phyloP scores from a whole-genome alignment of 2,329 filamentous ascomycete genomes.

The Fonsecaea nubica region DNA sequence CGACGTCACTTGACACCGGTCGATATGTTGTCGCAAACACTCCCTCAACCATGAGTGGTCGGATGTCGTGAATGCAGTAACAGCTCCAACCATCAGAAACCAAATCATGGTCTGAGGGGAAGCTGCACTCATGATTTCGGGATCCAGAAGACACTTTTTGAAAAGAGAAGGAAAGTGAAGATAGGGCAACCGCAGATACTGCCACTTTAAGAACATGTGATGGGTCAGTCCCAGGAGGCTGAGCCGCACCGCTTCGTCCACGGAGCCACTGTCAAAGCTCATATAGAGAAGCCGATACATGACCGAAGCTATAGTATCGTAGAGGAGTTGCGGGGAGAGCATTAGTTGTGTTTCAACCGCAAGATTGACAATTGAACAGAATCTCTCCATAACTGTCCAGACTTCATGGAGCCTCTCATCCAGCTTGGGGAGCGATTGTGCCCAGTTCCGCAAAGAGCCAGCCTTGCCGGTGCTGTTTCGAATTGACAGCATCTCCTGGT shows the following conservation, averaged over 20 bases:
- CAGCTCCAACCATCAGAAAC: slow-evolving; percentile 39
- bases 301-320: slow-evolving; percentile 48
- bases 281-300: slow-evolving; percentile 52
- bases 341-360: slow-evolving; percentile 35
- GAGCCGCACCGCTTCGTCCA: slow-evolving; percentile 49
- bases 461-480: neutral
- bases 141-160: slow-evolving; percentile 28
- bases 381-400: slow-evolving; percentile 42
- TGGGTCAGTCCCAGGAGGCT: slow-evolving; percentile 50
- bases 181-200: slow-evolving; percentile 39
- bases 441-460: slow-evolving; percentile 8
- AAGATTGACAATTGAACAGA: slow-evolving; percentile 43
- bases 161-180: slow-evolving; percentile 32
- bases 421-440: slow-evolving; percentile 32
- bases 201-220: slow-evolving; percentile 52
- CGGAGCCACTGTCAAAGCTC: slow-evolving; percentile 41
- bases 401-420: slow-evolving; percentile 36
- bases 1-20: slow-evolving; percentile 21
- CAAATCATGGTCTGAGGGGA: slow-evolving; percentile 31
- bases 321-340: slow-evolving; percentile 38
- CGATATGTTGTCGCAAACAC: slow-evolving; percentile 15
- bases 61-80: slow-evolving; percentile 23
- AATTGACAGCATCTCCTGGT: slow-evolving; percentile 21
- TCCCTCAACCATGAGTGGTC: slow-evolving; percentile 28
- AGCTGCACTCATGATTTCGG: slow-evolving; percentile 9